phyloP scores from a whole-genome alignment of 345 rosid species.

The Sapria himalayana region DNA sequence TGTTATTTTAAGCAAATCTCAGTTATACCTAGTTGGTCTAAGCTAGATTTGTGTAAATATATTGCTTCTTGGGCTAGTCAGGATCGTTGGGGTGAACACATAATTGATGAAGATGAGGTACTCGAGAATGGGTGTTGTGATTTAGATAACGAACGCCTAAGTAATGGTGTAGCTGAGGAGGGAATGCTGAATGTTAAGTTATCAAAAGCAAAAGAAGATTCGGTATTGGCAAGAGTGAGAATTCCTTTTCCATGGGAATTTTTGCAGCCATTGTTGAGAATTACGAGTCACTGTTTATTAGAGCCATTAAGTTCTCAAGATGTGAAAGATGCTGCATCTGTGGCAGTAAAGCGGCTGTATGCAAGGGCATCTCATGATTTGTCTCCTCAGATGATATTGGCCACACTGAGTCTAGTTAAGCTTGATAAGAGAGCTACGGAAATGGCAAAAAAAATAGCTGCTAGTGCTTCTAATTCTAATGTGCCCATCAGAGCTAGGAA shows the following conservation, averaged over 20 bases:
- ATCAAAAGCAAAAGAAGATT: constrained; percentile 8
- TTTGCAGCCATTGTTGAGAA: constrained; percentile 53
- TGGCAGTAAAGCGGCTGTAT: constrained; percentile 53
- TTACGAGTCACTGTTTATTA: constrained; percentile 68
- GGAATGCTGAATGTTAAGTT: too few species aligned
- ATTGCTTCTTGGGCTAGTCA: constrained; percentile 73
- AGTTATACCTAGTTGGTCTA: constrained; percentile 77
- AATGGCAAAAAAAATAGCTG: constrained; percentile 21
- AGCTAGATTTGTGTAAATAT: constrained; percentile 51
- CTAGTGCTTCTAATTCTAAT: constrained; percentile 11
- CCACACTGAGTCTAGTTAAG: constrained; percentile 58
- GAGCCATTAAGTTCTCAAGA: constrained; percentile 60
- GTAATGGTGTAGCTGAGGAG: constrained; percentile 16
- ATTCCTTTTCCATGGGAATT: constrained; percentile 94
- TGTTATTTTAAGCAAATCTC: constrained; percentile 66
- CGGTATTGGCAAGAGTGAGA: constrained; percentile 28
- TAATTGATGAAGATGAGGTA: constrained; percentile 19
- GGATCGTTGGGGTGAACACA: constrained; percentile 42
- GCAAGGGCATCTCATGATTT: constrained; percentile 93
- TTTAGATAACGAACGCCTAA: too few species aligned
- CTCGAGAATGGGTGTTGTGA: constrained; percentile 12
- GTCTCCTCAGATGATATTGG: constrained; percentile 74
- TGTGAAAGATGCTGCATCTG: constrained; percentile 57
- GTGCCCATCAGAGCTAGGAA: constrained; percentile 60
- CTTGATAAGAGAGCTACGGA: constrained; percentile 54